Evolutionary conservation across 768 basidiomycete genomes (phyloP), one percentile per base, ranked within the genome.

Genomic region (Tephrocybe sp.): DNA sequence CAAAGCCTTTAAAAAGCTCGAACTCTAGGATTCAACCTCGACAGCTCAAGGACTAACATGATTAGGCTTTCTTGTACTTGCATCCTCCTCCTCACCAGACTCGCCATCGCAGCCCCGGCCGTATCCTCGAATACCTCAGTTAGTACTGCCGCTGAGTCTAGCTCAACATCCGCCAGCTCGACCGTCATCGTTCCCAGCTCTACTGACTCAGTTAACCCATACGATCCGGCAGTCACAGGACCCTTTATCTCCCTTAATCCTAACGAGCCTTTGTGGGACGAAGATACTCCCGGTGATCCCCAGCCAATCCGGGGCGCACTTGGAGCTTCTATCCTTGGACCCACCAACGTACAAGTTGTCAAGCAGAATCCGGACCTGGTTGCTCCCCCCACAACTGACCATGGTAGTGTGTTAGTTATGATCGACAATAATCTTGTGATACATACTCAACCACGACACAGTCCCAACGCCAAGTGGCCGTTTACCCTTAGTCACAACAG

Each of bases 401-500:
- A 68, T 44, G 74, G 76, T 26, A 66, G 60, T 49, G 57, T 78
- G 75, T 75, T 55, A 32, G 74, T 15, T 38, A 16, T 11, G 31
- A 30, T 5, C 47, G n/a, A 13, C 12, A 31, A 9, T 11, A 49
- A n/a, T 18, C 18, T 51, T 35, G n/a, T 9, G 16, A 28, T 24
- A 2, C 32, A 22, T 27, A 26, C 18, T 25, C 12, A 42, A 12
- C 8, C 39, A 16, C 5, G 41, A 18, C 25, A 7, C 49, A 79
- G 78, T 1, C 38, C 52, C 6, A 80, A 82, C 51, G 71, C 75
- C 21, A 81, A 82, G 59, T 83, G 82, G 82, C 74, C 82, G 0
- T 80, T 82, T 60, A 63, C 64, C 50, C 58, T 82, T 34, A 81
- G 79, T 47, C 76, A 76, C 57, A 82, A 80, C 53, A 74, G 79